Percentiles rank a stretch among this genome's conserved stretches.
These are phyloP conservation scores for Bretziella fagacearum DNA, from an alignment of 2,329 filamentous ascomycete genomes.

Conservation along the genomic window DNA sequence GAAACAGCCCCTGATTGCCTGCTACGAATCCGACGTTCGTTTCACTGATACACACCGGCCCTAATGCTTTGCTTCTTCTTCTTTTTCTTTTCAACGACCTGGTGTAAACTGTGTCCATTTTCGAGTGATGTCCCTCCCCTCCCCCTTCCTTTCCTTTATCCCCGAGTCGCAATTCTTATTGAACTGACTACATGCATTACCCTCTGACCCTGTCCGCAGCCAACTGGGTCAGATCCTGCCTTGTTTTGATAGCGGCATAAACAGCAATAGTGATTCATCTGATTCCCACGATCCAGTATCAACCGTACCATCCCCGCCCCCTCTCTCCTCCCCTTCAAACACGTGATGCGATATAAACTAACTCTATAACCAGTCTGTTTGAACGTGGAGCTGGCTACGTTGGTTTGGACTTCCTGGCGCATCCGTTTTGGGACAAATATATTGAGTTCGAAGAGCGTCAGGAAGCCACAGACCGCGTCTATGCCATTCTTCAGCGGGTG, in stretches of 20 bases:
- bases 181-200: slow-evolving; percentile 12
- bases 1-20: slow-evolving; percentile 17
- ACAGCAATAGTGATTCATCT: background rate
- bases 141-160: slow-evolving; percentile 3
- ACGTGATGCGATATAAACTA: slow-evolving; percentile 5
- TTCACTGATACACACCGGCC: too few relatives aligned
- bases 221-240: background rate
- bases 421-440: slow-evolving; percentile 98
- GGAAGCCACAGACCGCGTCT: slow-evolving; percentile 70
- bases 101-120: too few relatives aligned
- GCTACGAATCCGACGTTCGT: too few relatives aligned
- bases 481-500: slow-evolving; percentile 64
- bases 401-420: slow-evolving; percentile 81
- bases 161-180: slow-evolving; percentile 2
- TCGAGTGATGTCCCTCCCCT: slow-evolving; percentile 32
- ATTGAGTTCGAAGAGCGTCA: slow-evolving; percentile 90
- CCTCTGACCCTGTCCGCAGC: slow-evolving; percentile 4
- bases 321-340: slow-evolving; percentile 18
- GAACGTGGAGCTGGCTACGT: slow-evolving; percentile 74
- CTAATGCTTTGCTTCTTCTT: too few relatives aligned
- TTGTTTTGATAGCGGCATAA: background rate
- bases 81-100: too few relatives aligned
- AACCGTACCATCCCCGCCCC: slow-evolving; percentile 8
- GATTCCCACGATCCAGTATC: background rate
- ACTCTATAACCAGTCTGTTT: slow-evolving; percentile 59